Evolutionary conservation across 2,329 filamentous ascomycete genomes (phyloP).

Genomic region (Trichophyton verrucosum): DNA sequence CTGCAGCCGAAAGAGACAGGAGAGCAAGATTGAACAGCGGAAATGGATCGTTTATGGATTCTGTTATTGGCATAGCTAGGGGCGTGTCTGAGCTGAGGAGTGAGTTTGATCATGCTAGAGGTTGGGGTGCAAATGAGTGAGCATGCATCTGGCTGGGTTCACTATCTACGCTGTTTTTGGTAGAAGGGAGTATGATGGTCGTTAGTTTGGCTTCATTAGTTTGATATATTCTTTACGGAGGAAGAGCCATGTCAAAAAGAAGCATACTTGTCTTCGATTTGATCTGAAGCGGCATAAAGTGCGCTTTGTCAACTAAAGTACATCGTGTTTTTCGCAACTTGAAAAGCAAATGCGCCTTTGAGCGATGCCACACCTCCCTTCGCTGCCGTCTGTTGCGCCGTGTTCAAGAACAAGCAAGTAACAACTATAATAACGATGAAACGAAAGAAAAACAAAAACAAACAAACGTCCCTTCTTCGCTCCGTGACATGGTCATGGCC

Average conservation of each 20-base stretch:
- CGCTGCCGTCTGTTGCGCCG: not conserved
- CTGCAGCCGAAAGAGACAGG: slow-evolving; percentile 14
- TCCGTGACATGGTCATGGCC: not conserved
- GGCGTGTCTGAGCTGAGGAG: slow-evolving; percentile 50
- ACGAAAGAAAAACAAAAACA: not conserved
- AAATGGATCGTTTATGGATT: slow-evolving; percentile 40
- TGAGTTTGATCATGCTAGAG: slow-evolving; percentile 22
- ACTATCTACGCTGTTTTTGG: no score
- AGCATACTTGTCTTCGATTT: slow-evolving; percentile 2
- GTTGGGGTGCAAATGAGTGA: slow-evolving; percentile 15
- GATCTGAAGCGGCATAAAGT: not conserved
- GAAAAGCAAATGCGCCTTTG: not conserved
- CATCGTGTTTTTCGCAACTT: not conserved
- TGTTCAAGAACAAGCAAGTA: not conserved
- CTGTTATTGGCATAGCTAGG: slow-evolving; percentile 55
- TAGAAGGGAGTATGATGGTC: no score
- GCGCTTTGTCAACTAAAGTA: not conserved
- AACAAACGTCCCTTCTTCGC: not conserved
- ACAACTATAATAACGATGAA: not conserved
- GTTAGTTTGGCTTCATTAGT: not conserved
- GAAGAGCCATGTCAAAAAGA: not conserved
- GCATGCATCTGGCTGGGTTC: not conserved
- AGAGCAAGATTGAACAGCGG: slow-evolving; percentile 16
- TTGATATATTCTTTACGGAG: not conserved
- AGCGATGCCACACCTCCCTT: no score